phyloP scores from a whole-genome alignment of 164 flowering plant species.

The Vitis vinifera region DNA sequence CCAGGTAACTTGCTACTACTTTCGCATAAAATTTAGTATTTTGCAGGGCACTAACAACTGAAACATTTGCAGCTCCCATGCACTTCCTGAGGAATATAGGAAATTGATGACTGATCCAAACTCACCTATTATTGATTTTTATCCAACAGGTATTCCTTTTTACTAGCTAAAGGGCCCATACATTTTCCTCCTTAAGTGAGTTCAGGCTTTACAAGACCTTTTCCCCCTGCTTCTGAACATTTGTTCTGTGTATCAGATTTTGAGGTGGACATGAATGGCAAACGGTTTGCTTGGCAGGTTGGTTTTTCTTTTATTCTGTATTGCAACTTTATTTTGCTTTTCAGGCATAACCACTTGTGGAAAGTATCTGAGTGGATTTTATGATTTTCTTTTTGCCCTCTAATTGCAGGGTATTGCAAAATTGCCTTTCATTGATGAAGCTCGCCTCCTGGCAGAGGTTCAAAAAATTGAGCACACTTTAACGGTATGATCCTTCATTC shows the following conservation, averaged over 20 bases:
- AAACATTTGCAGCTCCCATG: slow-evolving; percentile 74
- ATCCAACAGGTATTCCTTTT: slow-evolving; percentile 69
- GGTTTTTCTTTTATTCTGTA: slow-evolving; percentile 6
- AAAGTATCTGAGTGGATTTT: slow-evolving; percentile 5
- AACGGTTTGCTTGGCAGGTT: slow-evolving; percentile 97
- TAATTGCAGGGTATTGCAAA: slow-evolving; percentile 81
- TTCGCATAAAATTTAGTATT: not conserved
- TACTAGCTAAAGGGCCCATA: not conserved
- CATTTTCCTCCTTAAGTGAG: not conserved
- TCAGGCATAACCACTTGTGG: not conserved
- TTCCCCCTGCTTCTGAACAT: not conserved
- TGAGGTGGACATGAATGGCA: slow-evolving; percentile 99
- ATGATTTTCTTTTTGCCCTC: not conserved
- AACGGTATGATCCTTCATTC: slow-evolving; percentile 47
- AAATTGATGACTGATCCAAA: slow-evolving; percentile 82
- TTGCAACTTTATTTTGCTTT: not conserved
- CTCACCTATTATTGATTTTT: slow-evolving; percentile 94
- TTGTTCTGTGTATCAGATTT: slow-evolving; percentile 60
- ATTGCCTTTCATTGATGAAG: slow-evolving; percentile 94
- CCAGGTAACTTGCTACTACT: slow-evolving; percentile 58
- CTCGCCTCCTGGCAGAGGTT: slow-evolving; percentile 82
- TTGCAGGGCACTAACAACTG: not conserved
- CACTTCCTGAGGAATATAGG: slow-evolving; percentile 82
- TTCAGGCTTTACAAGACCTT: not conserved
- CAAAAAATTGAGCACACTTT: slow-evolving; percentile 73